Evolutionary conservation across 768 basidiomycete species (phyloP), one percentile per base, ranked within the genome.

Genomic region (Lactarius vividus): DNA sequence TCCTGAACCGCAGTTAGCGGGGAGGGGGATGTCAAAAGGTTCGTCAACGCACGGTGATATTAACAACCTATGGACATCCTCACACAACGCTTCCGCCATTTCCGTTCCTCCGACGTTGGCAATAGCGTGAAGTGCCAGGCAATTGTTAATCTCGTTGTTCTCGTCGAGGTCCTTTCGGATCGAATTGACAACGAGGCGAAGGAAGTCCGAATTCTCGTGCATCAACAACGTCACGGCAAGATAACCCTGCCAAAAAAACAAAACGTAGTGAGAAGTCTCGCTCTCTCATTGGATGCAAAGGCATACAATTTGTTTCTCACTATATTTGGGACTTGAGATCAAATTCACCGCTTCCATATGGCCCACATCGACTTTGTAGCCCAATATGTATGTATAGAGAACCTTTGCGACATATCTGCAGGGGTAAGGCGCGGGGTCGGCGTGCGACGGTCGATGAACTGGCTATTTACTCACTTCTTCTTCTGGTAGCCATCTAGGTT

Each of bases 291-390:
- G 49, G 29, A 16, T 26, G 53, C n/a, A 52, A 63, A 44, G 35
- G 61, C 92, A 70, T 74, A 97, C 96, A 69, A 99, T 98, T 77
- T 99, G 97, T 78, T 99, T 99, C 80, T 99, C 97, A 73, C 91
- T 94, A 75, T 99, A 99, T 73, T 98, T 98, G 37, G 85, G 77
- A 73, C 92, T 94, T 31, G 96, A 92, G 70, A 99, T 98, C 70
- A 99, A 84, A 76, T 99, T 98, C 70, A 98, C 94, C 29, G 97
- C 96, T 74, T 98, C 96, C 96, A 98, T 97, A 76, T 98, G 97
- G 18, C 97, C 97, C 26, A 98, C 86, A 75, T 99, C 97, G 71
- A 98, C 95, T 78, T 97, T 96, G 81, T 99, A 99, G 52, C 97
- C 97, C 66, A 99, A 81, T 72, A 99, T 99, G 74, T 98, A 98